Percentiles rank a stretch among this genome's conserved stretches.
Conservation (phyloP, 2,329 filamentous ascomycete species). For the Hymenoscyphus scutula region DNA sequence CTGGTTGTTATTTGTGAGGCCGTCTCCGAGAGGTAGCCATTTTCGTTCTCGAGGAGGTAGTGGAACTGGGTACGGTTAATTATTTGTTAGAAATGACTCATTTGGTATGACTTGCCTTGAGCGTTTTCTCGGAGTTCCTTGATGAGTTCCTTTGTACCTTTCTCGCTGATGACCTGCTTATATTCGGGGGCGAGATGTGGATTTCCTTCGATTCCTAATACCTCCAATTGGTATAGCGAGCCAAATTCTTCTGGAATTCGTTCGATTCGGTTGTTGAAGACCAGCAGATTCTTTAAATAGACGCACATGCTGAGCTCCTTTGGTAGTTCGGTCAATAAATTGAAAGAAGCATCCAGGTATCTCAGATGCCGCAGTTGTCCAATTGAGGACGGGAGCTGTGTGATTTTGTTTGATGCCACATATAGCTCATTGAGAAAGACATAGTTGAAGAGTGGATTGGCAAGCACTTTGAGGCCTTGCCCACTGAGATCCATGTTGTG, state of each 20-base stretch:
- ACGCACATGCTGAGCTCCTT: slow-evolving; percentile 96
- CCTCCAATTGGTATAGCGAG: slow-evolving; percentile 81
- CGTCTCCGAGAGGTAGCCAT: slow-evolving; percentile 74
- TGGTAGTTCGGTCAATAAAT: slow-evolving; percentile 78
- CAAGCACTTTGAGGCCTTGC: slow-evolving; percentile 85
- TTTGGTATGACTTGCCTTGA: slow-evolving; percentile 61
- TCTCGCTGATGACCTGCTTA: slow-evolving; percentile 80
- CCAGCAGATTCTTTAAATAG: slow-evolving; percentile 76
- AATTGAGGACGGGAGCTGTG: slow-evolving; percentile 74
- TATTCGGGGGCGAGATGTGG: slow-evolving; percentile 67
- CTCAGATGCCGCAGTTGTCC: slow-evolving; percentile 78
- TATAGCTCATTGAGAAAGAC: slow-evolving; percentile 88
- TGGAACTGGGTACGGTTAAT: slow-evolving; percentile 55
- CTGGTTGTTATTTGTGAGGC: slow-evolving; percentile 50
- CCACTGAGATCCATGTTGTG: slow-evolving; percentile 91
- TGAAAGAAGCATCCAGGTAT: slow-evolving; percentile 84
- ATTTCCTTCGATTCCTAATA: slow-evolving; percentile 90
- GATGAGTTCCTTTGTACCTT: slow-evolving; percentile 83
- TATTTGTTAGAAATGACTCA: slow-evolving; percentile 24
- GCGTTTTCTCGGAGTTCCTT: slow-evolving; percentile 79
- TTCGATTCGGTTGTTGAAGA: slow-evolving; percentile 88
- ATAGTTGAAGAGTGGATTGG: slow-evolving; percentile 79
- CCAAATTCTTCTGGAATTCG: slow-evolving; percentile 84
- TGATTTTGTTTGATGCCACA: slow-evolving; percentile 88
- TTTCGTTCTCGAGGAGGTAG: slow-evolving; percentile 73